Evolutionary conservation across 495 filamentous ascomycete species (phyloP).

Genomic region (Tirmania nivea): DNA sequence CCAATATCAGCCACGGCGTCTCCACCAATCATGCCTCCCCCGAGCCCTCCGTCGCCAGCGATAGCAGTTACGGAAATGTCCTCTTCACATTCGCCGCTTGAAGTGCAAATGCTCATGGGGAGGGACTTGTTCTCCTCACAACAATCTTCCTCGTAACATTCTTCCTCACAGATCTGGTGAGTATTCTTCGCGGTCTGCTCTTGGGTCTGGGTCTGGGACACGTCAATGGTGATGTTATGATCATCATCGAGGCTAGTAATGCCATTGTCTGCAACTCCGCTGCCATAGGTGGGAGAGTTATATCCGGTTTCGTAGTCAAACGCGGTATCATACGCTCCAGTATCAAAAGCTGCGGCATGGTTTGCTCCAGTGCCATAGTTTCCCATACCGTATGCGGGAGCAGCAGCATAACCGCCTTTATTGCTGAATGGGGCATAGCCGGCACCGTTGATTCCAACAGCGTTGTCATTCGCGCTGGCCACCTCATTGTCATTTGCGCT

Average conservation of each 20-base stretch:
- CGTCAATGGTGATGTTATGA: neutral
- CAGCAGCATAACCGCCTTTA: neutral
- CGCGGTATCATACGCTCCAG: neutral
- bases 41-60: too few species aligned
- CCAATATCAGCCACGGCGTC: too few species aligned
- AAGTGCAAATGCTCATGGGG: too few species aligned
- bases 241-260: neutral
- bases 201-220: neutral
- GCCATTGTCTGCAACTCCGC: neutral
- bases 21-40: too few species aligned
- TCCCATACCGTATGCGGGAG: neutral
- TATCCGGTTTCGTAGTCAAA: neutral
- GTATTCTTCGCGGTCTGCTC: neutral
- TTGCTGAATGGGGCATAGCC: neutral
- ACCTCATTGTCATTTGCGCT: neutral
- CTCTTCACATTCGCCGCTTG: too few species aligned
- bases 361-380: too few species aligned
- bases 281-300: neutral
- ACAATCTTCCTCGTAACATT: too few species aligned
- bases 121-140: too few species aligned
- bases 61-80: too few species aligned
- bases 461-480: neutral
- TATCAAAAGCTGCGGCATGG: neutral
- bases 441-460: neutral
- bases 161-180: too few species aligned